Percentiles rank a stretch among this genome's conserved stretches.
Evolutionary conservation across 2,329 filamentous ascomycete species (phyloP).

Genomic region (Hymenoscyphus linearis): DNA sequence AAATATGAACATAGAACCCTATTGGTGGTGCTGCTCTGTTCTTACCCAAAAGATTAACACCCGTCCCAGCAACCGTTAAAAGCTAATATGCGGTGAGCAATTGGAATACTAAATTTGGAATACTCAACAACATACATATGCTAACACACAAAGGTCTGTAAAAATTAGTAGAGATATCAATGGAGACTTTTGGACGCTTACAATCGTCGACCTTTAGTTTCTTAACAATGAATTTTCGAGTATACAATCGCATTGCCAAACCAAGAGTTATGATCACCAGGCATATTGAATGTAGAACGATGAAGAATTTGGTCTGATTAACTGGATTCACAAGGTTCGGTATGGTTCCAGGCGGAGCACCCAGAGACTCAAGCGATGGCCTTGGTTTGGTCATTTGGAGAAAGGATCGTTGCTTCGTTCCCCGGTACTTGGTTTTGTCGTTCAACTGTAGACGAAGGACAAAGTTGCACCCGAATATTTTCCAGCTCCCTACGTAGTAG

Average conservation of each 20-base stretch:
- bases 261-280: neutral
- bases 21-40: neutral
- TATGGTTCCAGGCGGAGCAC: neutral
- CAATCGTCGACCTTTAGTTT: neutral
- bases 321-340: neutral
- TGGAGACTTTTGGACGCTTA: neutral
- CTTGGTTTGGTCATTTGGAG: neutral
- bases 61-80: neutral
- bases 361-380: neutral
- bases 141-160: neutral
- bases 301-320: neutral
- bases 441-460: neutral
- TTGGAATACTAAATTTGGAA: neutral
- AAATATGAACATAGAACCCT: neutral
- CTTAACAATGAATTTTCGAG: conserved; percentile 1
- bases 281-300: neutral
- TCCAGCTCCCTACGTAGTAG: neutral
- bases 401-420: neutral
- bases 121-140: neutral
- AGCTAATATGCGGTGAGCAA: neutral
- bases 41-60: neutral
- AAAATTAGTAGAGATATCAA: neutral
- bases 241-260: neutral
- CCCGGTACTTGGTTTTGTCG: neutral
- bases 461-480: neutral